phyloP scores from a whole-genome alignment of 345 rosid genomes.

The Populus tremula region DNA sequence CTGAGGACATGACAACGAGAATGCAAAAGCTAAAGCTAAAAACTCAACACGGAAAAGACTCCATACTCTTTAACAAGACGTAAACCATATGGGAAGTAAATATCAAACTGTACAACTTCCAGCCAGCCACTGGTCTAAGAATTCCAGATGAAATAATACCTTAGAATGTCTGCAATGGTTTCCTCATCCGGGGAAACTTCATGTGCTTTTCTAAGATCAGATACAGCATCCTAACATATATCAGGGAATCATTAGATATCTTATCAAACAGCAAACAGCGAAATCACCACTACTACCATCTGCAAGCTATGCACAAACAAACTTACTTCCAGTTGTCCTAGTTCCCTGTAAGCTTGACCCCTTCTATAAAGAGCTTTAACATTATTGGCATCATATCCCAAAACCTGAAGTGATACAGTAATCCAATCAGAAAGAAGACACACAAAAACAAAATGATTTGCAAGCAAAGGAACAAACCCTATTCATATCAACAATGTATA shows the following conservation, averaged over 20 bases:
- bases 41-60: background rate
- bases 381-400: constrained; percentile 73
- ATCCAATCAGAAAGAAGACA: constrained; percentile 18
- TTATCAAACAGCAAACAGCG: background rate
- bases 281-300: constrained; percentile 9
- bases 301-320: constrained; percentile 16
- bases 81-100: background rate
- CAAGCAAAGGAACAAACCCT: background rate
- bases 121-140: background rate
- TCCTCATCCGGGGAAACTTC: constrained; percentile 87
- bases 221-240: constrained; percentile 68
- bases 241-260: constrained; percentile 9
- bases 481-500: background rate
- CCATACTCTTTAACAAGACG: background rate
- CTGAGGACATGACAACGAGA: background rate
- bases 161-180: constrained; percentile 70
- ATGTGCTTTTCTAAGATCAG: constrained; percentile 70
- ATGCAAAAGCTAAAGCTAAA: background rate
- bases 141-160: constrained; percentile 42
- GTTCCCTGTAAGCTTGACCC: constrained; percentile 89
- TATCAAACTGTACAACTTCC: constrained; percentile 5
- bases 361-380: constrained; percentile 93
- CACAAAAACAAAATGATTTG: background rate
- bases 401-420: constrained; percentile 48
- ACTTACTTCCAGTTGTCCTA: constrained; percentile 75